Evolutionary conservation across 2,329 filamentous ascomycete species (phyloP), one percentile per base, ranked within the genome.

Genomic region (Exserohilum turcica): DNA sequence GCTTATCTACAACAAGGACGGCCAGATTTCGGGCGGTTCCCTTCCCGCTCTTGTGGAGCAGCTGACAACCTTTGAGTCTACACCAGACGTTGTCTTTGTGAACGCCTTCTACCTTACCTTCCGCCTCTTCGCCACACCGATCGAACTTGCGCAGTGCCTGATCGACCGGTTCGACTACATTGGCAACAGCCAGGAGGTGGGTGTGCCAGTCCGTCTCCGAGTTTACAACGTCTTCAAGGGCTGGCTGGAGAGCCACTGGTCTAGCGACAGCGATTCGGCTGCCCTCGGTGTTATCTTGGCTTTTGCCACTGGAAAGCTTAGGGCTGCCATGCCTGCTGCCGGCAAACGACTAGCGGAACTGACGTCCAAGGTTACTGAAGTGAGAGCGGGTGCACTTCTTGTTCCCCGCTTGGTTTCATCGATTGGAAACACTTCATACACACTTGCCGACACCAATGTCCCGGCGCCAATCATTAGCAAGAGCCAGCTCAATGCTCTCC

Each of bases 181-280:
- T 32, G 89, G 86, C 10, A 89, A 94, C 54, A 89, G 87, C 42
- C 84, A 86, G 18, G 83, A 86, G 53, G 84, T 92, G 58, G 87
- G 92, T 18, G 84, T 82, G 2, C 91, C 93, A 0, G 93, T 97
- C 18, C 87, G 92, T 44, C 79, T 99, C 42, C 86, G 94, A 45
- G 91, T 97, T 1, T 97, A 95, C 79, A 97, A 99, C 71, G 88
- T 92, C 51, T 91, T 99, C 81, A 99, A 99, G 76, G 90, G 90
- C 36, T 99, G 94, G 94, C 80, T 99, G 16, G 94, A 97, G 77
- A 94, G 90, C 6, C 92, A 99, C 75, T 99, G 94, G 93, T 86
- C 89, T 42, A 86, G 91, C 59, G 86, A 91, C 54, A 86, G 87
- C 9, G 94, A 99, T 71, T 84, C 85, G 47, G 82, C 85, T 10